phyloP scores from a whole-genome alignment of 2,329 filamentous ascomycete species.

The Lecanicillium sp. region DNA sequence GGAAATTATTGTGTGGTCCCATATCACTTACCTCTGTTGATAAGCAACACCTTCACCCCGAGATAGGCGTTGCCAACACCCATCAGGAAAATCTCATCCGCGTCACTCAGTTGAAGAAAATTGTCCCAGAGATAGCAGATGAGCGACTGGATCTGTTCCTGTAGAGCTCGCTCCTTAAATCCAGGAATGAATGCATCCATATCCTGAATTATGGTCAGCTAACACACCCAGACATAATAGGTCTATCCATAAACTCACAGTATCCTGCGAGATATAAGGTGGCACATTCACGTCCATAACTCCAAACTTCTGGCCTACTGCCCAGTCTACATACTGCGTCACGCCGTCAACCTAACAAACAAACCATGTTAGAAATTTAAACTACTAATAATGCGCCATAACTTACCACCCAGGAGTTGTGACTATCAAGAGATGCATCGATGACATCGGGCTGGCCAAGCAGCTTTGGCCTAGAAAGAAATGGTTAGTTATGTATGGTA shows the following conservation, averaged over 20 bases:
- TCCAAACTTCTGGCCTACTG: slow-evolving; percentile 64
- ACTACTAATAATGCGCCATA: slow-evolving; percentile 26
- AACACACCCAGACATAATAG: background rate
- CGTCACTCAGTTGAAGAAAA: slow-evolving; percentile 71
- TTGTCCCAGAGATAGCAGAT: slow-evolving; percentile 94
- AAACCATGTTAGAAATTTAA: background rate
- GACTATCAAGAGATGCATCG: slow-evolving; percentile 67
- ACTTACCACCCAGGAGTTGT: slow-evolving; percentile 76
- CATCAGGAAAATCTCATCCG: slow-evolving; percentile 72
- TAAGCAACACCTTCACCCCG: slow-evolving; percentile 73
- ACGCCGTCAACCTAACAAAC: slow-evolving; percentile 65
- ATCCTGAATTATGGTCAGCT: slow-evolving; percentile 26
- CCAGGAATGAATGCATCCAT: slow-evolving; percentile 37
- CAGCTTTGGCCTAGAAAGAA: slow-evolving; percentile 53
- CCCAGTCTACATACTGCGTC: slow-evolving; percentile 78
- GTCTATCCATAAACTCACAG: slow-evolving; percentile 32
- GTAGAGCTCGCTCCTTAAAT: slow-evolving; percentile 37
- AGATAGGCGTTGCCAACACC: slow-evolving; percentile 86
- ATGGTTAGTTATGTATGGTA: slow-evolving; percentile 12
- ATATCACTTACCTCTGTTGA: slow-evolving; percentile 56
- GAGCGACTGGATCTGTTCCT: slow-evolving; percentile 60
- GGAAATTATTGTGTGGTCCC: background rate
- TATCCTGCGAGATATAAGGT: slow-evolving; percentile 58
- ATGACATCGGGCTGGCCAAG: slow-evolving; percentile 57
- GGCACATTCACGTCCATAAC: slow-evolving; percentile 91